Percentiles rank a stretch among this genome's conserved stretches.
These are phyloP conservation scores for Lentinula aciculospora DNA, from an alignment of 768 basidiomycete genomes.

Conservation along the genomic window DNA sequence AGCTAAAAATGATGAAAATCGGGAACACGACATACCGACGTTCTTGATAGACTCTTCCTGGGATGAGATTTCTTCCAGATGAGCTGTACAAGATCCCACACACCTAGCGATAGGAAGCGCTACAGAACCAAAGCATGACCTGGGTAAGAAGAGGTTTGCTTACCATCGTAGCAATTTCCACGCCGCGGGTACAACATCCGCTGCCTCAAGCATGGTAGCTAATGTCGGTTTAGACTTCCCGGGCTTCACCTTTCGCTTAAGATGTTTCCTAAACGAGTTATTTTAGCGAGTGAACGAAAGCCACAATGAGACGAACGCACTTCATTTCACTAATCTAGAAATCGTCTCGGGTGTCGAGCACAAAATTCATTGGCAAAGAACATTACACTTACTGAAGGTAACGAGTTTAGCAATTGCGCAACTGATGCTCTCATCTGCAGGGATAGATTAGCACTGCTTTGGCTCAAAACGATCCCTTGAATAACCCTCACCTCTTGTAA, in stretches of 20 bases:
- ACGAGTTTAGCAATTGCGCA: slow-evolving; percentile 32
- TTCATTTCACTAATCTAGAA: slow-evolving; percentile 53
- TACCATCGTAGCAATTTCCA: slow-evolving; percentile 66
- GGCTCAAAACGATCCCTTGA: no score
- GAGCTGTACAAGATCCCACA: slow-evolving; percentile 68
- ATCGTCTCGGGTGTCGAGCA: neutral
- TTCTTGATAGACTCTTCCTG: slow-evolving; percentile 49
- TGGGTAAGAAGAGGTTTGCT: slow-evolving; percentile 1
- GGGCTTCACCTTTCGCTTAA: slow-evolving; percentile 42
- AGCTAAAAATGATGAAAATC: neutral
- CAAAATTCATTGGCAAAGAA: neutral
- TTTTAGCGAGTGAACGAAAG: neutral
- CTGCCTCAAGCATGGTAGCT: slow-evolving; percentile 38
- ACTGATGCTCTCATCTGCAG: slow-evolving; percentile 44
- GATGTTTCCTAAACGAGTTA: slow-evolving; percentile 26
- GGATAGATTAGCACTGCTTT: neutral
- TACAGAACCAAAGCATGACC: neutral
- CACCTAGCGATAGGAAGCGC: slow-evolving; percentile 33
- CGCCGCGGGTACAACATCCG: slow-evolving; percentile 46
- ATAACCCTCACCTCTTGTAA: slow-evolving; percentile 26
- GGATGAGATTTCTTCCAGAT: slow-evolving; percentile 57
- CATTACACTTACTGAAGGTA: slow-evolving; percentile 39
- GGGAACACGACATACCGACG: slow-evolving; percentile 31
- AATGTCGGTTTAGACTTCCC: slow-evolving; percentile 51
- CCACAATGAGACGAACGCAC: slow-evolving; percentile 11